Conservation (phyloP, 139 green algal species). For the Chlamydomonas incerta region DNA sequence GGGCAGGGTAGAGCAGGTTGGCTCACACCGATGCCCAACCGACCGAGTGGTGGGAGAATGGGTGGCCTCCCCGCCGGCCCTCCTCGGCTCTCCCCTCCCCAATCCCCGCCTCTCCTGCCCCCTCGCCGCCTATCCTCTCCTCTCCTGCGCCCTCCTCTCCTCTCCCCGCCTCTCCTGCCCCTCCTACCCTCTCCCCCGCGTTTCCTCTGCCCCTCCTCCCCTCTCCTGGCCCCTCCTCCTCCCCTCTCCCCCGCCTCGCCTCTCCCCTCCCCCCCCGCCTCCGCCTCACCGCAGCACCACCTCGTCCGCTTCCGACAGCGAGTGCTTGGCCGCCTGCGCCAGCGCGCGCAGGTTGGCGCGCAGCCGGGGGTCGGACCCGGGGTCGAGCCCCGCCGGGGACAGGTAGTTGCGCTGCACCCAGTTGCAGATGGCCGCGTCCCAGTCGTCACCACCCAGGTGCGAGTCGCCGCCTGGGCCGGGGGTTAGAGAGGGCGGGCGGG, state of each 20-base stretch:
- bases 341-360: constrained; percentile 69
- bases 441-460: constrained; percentile 90
- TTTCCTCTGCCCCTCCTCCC: neutral
- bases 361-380: constrained; percentile 50
- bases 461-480: constrained; percentile 76
- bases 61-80: too few species aligned
- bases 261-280: neutral
- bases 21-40: too few species aligned
- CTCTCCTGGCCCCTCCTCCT: neutral
- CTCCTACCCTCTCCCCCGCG: too few species aligned
- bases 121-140: too few species aligned
- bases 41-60: too few species aligned
- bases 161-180: too few species aligned
- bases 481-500: neutral
- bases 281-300: constrained; percentile 62
- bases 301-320: constrained; percentile 64
- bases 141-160: too few species aligned
- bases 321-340: constrained; percentile 85
- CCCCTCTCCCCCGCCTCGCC: neutral
- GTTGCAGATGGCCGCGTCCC: constrained; percentile 76
- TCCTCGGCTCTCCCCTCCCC: too few species aligned
- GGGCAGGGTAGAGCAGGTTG: too few species aligned
- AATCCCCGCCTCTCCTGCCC: too few species aligned
- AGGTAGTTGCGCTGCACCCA: constrained; percentile 76
- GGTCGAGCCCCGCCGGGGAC: constrained; percentile 33